Base-by-base conservation (phyloP, 768 basidiomycete species). In the Amanita inopinata region DNA sequence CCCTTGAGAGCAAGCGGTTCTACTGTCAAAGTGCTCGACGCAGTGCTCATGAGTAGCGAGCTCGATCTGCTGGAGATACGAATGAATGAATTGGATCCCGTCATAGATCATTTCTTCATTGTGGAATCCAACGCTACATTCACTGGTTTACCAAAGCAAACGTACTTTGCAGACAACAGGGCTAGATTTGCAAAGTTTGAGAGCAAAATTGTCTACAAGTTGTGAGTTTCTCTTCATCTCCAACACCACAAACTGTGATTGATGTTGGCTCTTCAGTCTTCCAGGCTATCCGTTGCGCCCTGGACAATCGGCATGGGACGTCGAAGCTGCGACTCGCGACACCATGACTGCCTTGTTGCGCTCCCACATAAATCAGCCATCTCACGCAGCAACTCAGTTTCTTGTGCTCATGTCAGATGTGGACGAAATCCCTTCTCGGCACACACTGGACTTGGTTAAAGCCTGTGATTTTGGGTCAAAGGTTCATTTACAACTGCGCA, bases 51-150 rank as follows among this genome's bases (percentile, higher is more conserved):
- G 65, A 74, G 70, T 62, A 76, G 67, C 46, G 78, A 82, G 52
- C 59, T 80, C 23, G 80, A 80, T 52, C 60, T 82, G 19, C 55
- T 80, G 37, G 78, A 80, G 54, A 70, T 80, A 41, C 70, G 80
- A 15, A 58, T 80, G 61, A 62, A 76, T 57, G 80, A 82, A 56
- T 65, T 80, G 38, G 68, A 71, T 44, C 55, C 66, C 3, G 64
- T 75, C 35, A 76, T 79, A 19, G 71, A 76, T 55, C 61, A 66
- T 15, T 79, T 80, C 60, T 66, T 78, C 53, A 70, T 82, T 51
- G 61, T 80, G 39, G 78, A 80, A 53, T 74, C 72, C 37, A 75
- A 76, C 51, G 65, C 65, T 12, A 80, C 76, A 10, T 79, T 80
- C 56, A 78, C 78, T 3, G 78, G 78, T 2, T 49, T 73, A 23